Percentiles rank a stretch among this genome's conserved stretches.
Evolutionary conservation across 768 basidiomycete species (phyloP).

Genomic region (Amanita thiersii): DNA sequence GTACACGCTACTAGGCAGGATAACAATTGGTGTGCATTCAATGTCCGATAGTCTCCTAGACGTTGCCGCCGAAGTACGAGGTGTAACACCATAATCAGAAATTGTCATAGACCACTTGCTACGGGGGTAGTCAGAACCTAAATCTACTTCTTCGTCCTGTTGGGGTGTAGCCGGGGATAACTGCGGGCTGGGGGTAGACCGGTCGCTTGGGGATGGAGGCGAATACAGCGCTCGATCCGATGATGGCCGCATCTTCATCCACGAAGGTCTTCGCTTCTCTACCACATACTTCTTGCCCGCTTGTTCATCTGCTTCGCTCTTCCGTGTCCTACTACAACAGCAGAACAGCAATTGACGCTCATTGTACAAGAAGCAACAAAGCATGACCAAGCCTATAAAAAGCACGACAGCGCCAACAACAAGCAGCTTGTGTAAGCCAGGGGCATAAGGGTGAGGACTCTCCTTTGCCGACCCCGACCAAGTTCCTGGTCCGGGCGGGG

Average conservation of each 20-base stretch:
- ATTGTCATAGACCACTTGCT: conserved; percentile 9
- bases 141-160: not conserved
- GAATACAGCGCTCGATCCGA: not conserved
- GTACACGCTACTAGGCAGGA: too few relatives aligned
- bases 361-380: conserved; percentile 4
- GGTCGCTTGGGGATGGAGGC: not conserved
- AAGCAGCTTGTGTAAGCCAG: conserved; percentile 6
- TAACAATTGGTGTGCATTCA: too few relatives aligned
- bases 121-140: not conserved
- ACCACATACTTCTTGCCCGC: conserved; percentile 5
- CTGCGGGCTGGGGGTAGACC: not conserved
- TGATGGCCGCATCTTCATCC: not conserved
- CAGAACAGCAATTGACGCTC: conserved; percentile 1
- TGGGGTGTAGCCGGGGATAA: not conserved
- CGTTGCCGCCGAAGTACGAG: conserved; percentile 3
- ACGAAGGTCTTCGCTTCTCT: not conserved
- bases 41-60: not conserved
- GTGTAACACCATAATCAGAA: conserved; percentile 5
- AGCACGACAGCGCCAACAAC: conserved; percentile 3
- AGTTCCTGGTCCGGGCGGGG: too few relatives aligned
- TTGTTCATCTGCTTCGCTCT: not conserved
- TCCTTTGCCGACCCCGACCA: too few relatives aligned
- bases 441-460: conserved; percentile 4
- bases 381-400: conserved; percentile 3
- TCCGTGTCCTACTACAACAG: conserved; percentile 1